Evolutionary conservation across 78 protist genomes (phyloP), one percentile per base, ranked within the genome.

Genomic region (Pigoraptor vietnamica): DNA sequence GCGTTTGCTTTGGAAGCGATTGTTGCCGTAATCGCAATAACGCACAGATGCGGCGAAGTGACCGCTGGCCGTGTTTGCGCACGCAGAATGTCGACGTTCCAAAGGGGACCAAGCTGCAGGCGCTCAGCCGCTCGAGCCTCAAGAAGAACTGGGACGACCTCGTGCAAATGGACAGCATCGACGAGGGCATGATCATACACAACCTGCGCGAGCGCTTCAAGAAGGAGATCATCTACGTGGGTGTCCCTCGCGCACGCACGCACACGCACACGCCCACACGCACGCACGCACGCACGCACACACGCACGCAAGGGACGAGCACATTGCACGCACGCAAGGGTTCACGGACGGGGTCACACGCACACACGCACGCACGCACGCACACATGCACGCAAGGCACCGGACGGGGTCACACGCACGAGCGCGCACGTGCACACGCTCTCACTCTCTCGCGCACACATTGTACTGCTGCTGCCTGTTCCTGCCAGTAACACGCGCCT

Each of bases 151-250:
- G 67, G 67, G 67, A 48, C 67, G 67, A 48, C 67, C 14, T 48
- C 29, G 67, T 48, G 67, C 67, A 48, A 48, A 48, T 48, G 67
- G 67, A 48, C 88, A 83, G 25, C 38, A 79, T 88, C 24, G 84
- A n/a, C 40, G 91, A 88, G 2, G 1, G 35, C 35, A 40, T 87
- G 37, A 0, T 87, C 35, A 2, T 87, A 0, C 36, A 87, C 25
- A 19, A 38, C 24, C 36, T 87, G 37, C 0, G 25, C 81, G 90
- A 79, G 34, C 84, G 84, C 34, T 79, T 79, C 84, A 79, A 79
- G 84, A 25, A 14, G 33, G 40, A 81, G 32, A 9, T n/a, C 48
- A 89, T 89, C 89, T 86, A 94, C 48, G 94, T 48, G 14, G 14
- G 67, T 48, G 67, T n/a, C 67, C 6, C 6, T 6, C 14, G 29